These are phyloP conservation scores for Hypericum perforatum DNA, from an alignment of 345 rosid genomes.

Conservation along the genomic window DNA sequence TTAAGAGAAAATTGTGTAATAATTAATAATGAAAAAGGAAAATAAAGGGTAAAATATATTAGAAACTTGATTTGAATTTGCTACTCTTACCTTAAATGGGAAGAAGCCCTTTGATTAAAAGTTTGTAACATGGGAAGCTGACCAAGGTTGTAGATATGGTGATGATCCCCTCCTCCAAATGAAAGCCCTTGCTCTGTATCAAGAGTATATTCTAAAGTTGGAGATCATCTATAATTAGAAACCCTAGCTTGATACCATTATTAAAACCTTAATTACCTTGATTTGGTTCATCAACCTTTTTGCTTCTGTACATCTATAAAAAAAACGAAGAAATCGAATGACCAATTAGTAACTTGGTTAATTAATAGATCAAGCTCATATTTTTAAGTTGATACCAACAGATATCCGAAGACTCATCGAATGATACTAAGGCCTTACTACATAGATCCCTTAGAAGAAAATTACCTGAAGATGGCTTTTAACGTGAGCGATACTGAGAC, in stretches of 20 bases:
- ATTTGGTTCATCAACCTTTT: constrained; percentile 16
- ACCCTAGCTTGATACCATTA: not conserved
- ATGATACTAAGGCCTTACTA: too few species aligned
- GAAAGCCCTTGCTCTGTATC: constrained; percentile 40
- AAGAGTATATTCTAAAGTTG: not conserved
- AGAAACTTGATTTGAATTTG: not conserved
- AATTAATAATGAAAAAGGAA: not conserved
- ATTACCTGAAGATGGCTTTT: constrained; percentile 84
- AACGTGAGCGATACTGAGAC: constrained; percentile 72
- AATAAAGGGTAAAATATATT: not conserved
- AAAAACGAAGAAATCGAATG: not conserved
- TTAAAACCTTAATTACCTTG: constrained; percentile 32
- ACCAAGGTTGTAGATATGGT: constrained; percentile 43
- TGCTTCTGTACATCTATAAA: constrained; percentile 38
- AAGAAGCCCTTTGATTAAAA: constrained; percentile 40
- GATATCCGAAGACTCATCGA: too few species aligned
- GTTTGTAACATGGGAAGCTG: constrained; percentile 53
- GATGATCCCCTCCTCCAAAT: constrained; percentile 28
- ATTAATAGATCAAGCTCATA: constrained; percentile 2
- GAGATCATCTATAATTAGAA: constrained; percentile 7
- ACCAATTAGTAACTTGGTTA: not conserved
- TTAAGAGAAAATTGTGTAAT: not conserved
- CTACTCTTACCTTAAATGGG: constrained; percentile 19
- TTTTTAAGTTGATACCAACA: not conserved
- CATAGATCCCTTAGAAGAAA: not conserved